Percentiles rank a stretch among this genome's conserved stretches.
phyloP scores from a whole-genome alignment of 768 basidiomycete species.

The Tremella fuciformis region DNA sequence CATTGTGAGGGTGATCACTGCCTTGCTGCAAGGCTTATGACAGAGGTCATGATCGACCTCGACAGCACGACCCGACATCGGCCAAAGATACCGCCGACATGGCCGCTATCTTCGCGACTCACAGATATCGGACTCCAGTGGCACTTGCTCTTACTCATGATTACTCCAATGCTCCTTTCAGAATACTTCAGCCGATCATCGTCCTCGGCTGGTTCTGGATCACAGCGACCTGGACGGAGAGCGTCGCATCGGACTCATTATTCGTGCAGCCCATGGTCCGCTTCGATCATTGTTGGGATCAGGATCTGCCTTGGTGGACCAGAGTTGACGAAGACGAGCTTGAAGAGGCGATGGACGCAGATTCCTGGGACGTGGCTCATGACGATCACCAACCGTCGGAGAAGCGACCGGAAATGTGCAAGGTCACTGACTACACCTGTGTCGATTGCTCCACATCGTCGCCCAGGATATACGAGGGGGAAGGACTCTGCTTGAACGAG shows the following conservation, averaged over 20 bases:
- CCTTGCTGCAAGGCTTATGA: neutral
- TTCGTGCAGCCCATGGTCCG: neutral
- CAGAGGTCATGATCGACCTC: slow-evolving; percentile 13
- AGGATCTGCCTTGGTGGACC: slow-evolving; percentile 30
- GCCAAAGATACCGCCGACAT: slow-evolving; percentile 33
- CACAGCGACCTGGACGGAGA: slow-evolving; percentile 40
- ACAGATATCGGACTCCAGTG: slow-evolving; percentile 38
- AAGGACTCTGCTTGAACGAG: no score
- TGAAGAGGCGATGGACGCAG: no score
- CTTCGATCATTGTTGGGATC: neutral
- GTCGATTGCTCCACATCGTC: no score
- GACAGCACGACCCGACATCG: neutral
- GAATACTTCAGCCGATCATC: slow-evolving; percentile 36
- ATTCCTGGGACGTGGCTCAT: no score
- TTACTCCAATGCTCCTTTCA: slow-evolving; percentile 38
- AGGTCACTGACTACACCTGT: no score
- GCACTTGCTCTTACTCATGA: slow-evolving; percentile 44
- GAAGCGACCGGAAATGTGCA: no score
- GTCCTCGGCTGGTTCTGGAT: slow-evolving; percentile 50
- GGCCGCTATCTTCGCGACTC: slow-evolving; percentile 34
- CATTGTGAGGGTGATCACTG: slow-evolving; percentile 31
- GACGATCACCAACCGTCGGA: no score
- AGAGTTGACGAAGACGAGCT: no score
- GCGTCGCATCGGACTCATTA: neutral
- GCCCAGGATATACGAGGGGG: no score